Base-by-base conservation (phyloP, 2,329 filamentous ascomycete genomes). In the Alternaria gaisen region DNA sequence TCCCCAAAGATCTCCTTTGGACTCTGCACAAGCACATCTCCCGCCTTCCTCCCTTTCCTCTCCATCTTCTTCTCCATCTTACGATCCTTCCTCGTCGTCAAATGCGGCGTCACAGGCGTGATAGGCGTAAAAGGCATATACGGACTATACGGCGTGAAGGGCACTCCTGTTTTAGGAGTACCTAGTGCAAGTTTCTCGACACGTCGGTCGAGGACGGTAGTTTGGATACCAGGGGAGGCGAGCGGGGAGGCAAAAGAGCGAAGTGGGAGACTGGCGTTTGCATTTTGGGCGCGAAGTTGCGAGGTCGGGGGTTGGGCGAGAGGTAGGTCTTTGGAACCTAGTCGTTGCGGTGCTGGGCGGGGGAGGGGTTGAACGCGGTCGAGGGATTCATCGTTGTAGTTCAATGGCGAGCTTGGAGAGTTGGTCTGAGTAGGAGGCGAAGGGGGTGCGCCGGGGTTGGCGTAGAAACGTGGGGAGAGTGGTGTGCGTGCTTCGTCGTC, bases 51-150 rank as follows among this genome's bases (percentile, higher is more conserved):
- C 82, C 72, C 86, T 67, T 88, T 80, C 88, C 46, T 26, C 87
- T 59, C 86, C 73, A 88, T 78, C 74, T 84, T 87, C 82, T 83
- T 87, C 83, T 88, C 88, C 74, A 85, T 83, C 84, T 90, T 92
- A 28, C 90, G 81, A 72, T 94, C 91, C 63, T 87, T 86, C 77
- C 84, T 87, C 24, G 88, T 92, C 16, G 92, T 88, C 47, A 94
- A 80, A 20, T 87, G 87, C n/a, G 91, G 91, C 30, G 91, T 93
- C 50, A 94, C 87, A 1, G 91, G 91, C 52, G 93, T 85, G 48
- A 91, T 83, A 1, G 91, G 90, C 7, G 89, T 91, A 74, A 89
- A 91, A 0, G 91, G 91, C 81, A 94, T 91, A 69, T 94, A 94
- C 0, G 91, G 90, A 56, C 87, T 88, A 77, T 94, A 94, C 2